phyloP scores from a whole-genome alignment of 768 basidiomycete genomes.

The Hericium coralloides region DNA sequence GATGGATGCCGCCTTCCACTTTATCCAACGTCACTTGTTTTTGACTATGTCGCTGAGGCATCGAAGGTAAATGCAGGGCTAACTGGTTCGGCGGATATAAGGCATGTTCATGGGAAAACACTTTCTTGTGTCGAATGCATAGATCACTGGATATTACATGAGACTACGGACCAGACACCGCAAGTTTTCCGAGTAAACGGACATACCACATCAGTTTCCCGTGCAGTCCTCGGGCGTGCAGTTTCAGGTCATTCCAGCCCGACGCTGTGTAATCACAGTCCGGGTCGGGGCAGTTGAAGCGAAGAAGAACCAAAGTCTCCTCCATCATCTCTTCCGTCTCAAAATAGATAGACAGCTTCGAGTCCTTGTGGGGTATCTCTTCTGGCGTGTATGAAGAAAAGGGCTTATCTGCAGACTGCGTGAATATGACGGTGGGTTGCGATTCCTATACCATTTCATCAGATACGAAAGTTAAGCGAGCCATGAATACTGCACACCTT shows the following conservation, averaged over 20 bases:
- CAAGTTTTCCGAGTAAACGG: neutral
- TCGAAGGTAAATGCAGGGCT: slow-evolving; percentile 69
- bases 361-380: slow-evolving; percentile 53
- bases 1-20: slow-evolving; percentile 66
- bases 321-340: slow-evolving; percentile 95
- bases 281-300: slow-evolving; percentile 88
- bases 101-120: slow-evolving; percentile 92
- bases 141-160: slow-evolving; percentile 47
- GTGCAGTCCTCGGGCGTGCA: slow-evolving; percentile 73
- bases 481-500: slow-evolving; percentile 46
- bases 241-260: slow-evolving; percentile 85
- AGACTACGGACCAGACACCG: too few species aligned
- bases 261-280: slow-evolving; percentile 78
- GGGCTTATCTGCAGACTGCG: slow-evolving; percentile 47
- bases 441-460: slow-evolving; percentile 41
- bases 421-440: slow-evolving; percentile 70
- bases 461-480: neutral
- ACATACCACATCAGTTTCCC: slow-evolving; percentile 75
- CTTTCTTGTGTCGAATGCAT: slow-evolving; percentile 84
- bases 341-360: slow-evolving; percentile 71
- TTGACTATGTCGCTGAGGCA: slow-evolving; percentile 30
- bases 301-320: slow-evolving; percentile 79
- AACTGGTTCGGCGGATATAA: slow-evolving; percentile 64
- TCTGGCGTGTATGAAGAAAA: slow-evolving; percentile 54
- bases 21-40: slow-evolving; percentile 39